Conservation (phyloP, 129 eudicot species). For the Flaveria linearis region DNA sequence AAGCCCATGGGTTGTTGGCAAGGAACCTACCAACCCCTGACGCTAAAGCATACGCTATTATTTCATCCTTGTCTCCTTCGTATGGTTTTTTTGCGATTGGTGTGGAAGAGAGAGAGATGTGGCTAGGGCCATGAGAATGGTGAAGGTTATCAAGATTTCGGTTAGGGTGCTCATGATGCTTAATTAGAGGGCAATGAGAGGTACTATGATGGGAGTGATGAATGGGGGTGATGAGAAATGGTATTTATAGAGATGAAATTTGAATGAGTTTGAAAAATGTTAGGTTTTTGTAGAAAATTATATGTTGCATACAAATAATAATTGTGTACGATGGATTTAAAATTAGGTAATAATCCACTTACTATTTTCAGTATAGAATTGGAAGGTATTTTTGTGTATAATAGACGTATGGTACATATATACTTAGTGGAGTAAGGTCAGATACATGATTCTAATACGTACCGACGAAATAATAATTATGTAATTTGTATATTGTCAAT, state of each 20-base stretch:
- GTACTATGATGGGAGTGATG: not conserved
- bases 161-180: conserved; percentile 31
- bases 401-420: conserved; percentile 5
- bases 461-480: not conserved
- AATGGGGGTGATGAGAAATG: not conserved
- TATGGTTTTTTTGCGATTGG: not conserved
- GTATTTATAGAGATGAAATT: conserved; percentile 34
- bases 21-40: conserved; percentile 21
- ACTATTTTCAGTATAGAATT: conserved; percentile 1
- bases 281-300: conserved; percentile 4
- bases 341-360: conserved; percentile 25
- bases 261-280: conserved; percentile 25
- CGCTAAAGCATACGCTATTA: not conserved
- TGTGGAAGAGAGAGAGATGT: conserved; percentile 25
- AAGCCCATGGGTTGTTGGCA: conserved; percentile 23
- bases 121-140: conserved; percentile 24
- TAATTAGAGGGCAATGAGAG: not conserved
- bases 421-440: not conserved
- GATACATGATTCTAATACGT: not conserved
- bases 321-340: not conserved
- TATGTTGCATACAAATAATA: too few species aligned
- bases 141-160: conserved; percentile 24
- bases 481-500: too few species aligned
- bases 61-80: conserved; percentile 3
- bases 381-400: conserved; percentile 18